Evolutionary conservation across 257 asterid genomes (phyloP).

Genomic region (Solanum chilense): DNA sequence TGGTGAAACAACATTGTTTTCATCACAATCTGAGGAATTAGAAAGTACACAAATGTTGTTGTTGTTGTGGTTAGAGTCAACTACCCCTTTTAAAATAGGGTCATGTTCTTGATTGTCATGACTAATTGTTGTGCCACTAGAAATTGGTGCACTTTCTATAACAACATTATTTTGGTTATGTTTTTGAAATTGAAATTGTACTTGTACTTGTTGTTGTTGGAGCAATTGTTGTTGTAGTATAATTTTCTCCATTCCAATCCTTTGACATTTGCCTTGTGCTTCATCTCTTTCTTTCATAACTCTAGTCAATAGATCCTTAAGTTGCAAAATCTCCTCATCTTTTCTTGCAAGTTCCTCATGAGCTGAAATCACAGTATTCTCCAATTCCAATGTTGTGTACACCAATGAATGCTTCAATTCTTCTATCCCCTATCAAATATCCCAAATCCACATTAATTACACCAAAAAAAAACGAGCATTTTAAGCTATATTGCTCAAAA

Average conservation of each 20-base stretch:
- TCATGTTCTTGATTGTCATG: conserved; percentile 26
- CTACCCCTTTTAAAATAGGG: background rate
- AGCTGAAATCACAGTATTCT: conserved; percentile 53
- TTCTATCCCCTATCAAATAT: conserved; percentile 43
- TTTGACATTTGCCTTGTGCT: conserved; percentile 33
- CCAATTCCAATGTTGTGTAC: conserved; percentile 72
- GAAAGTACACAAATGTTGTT: conserved; percentile 17
- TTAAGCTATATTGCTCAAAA: background rate
- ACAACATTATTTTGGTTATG: background rate
- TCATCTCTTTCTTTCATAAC: conserved; percentile 68
- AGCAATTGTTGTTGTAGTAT: conserved; percentile 33
- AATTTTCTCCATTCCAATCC: conserved; percentile 36
- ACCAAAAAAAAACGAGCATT: accelerated
- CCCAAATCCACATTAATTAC: background rate
- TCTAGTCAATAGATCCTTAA: conserved; percentile 40
- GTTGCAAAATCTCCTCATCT: conserved; percentile 70
- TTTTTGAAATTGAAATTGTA: background rate
- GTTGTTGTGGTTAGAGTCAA: conserved; percentile 30
- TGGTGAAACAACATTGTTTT: conserved; percentile 14
- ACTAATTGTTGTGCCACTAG: conserved; percentile 41
- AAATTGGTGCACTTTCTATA: conserved; percentile 22
- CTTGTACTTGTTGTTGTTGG: conserved; percentile 2
- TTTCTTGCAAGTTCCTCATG: conserved; percentile 77
- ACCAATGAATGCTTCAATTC: conserved; percentile 67
- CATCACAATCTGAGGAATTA: conserved; percentile 25